Evolutionary conservation across 768 basidiomycete genomes (phyloP), one percentile per base, ranked within the genome.

Genomic region (Boletellus emodensis): DNA sequence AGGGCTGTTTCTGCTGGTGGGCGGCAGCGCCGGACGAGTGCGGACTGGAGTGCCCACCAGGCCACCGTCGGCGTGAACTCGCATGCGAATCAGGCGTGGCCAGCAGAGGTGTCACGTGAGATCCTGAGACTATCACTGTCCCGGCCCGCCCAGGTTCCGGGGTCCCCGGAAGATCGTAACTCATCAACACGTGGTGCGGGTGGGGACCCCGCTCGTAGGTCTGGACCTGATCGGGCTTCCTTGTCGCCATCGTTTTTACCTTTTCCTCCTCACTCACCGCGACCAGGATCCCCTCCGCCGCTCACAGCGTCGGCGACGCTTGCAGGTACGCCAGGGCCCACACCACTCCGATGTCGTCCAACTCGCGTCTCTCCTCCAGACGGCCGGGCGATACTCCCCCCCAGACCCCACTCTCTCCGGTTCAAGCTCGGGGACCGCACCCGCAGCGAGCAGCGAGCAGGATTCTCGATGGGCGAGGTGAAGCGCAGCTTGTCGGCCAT

Each of bases 31-130:
- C 73, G 81, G 40, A 67, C 69, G 40, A 84, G 82, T 56, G 81
- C 83, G 24, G 81, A 83, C 44, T 82, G 78, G 69, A 80, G 72
- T 42, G 72, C 80, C 15, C 61, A 72, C 46, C 76, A 78, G 57
- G 82, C 78, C 33, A 66, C 60, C 10, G 70, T 61, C 13, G 64
- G 67, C 3, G 66, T 69, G 33, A 61, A 52, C 41, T 52, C 63
- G 2, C 47, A 43, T 15, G 53, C 53, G 37, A 71, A 71, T 33
- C 72, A 68, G 26, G 73, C 72, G 48, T 84, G 83, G 83, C 79
- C 81, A 48, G 79, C 79, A 4, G 73, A 77, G 48, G 78, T 83
- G 17, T 79, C 82, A 38, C 75, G 74, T 51, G 77, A 81, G 56
- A 77, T 84, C 48, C 57, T 84, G 35, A 68, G 72, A 34, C 62